phyloP scores from a whole-genome alignment of 1,284 basidiomycete genomes.

The Gymnopus androsaceus region DNA sequence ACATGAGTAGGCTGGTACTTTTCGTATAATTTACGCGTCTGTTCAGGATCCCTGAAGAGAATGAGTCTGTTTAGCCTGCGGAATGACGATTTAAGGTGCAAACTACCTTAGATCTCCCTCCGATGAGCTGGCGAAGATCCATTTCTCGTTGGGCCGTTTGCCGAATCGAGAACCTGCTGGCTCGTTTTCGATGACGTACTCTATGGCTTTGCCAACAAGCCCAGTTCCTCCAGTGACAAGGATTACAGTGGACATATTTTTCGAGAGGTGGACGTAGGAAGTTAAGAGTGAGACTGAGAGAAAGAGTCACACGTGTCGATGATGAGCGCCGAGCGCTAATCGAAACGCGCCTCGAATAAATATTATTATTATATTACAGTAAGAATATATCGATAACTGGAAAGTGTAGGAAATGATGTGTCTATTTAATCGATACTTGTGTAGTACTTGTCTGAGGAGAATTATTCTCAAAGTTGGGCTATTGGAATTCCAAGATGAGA shows the following conservation, averaged over 20 bases:
- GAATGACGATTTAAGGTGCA: background rate
- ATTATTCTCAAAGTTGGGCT: no score
- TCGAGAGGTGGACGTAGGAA: no score
- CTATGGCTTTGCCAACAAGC: conserved; percentile 82
- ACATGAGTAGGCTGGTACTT: conserved; percentile 91
- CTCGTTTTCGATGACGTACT: conserved; percentile 78
- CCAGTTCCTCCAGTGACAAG: conserved; percentile 86
- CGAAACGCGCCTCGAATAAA: no score
- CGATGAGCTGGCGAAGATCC: conserved; percentile 79
- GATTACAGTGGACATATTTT: conserved; percentile 58
- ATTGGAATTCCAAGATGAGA: no score
- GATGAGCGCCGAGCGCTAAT: no score
- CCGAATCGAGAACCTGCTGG: conserved; percentile 77
- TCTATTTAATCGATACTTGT: no score
- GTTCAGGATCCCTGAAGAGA: conserved; percentile 55
- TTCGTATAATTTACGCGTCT: conserved; percentile 72
- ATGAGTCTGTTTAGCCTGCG: background rate
- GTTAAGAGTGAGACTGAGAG: no score
- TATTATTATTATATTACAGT: no score
- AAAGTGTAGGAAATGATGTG: no score
- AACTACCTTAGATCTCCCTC: conserved; percentile 78
- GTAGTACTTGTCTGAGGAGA: no score
- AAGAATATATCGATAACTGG: no score
- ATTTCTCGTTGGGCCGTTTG: conserved; percentile 72
- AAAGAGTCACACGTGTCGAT: no score